Evolutionary conservation across 1,284 basidiomycete genomes (phyloP).

Genomic region (Ustilago lituana): DNA sequence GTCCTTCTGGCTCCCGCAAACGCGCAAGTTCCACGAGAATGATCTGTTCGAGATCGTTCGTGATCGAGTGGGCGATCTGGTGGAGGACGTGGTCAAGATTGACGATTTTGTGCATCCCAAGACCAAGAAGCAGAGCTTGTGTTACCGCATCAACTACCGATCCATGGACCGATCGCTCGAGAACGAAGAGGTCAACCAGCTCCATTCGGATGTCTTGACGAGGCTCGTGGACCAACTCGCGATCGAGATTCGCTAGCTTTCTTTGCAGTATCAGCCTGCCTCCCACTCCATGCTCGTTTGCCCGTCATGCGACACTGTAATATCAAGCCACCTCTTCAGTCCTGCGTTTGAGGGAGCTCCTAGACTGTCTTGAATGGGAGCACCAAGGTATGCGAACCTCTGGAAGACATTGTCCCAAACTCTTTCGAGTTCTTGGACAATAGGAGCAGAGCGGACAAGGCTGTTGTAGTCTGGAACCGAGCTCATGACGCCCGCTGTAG

Average conservation of each 20-base stretch:
- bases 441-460: too few relatives aligned
- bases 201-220: slow-evolving; percentile 73
- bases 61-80: slow-evolving; percentile 88
- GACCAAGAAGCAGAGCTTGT: slow-evolving; percentile 80
- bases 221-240: slow-evolving; percentile 69
- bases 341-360: too few relatives aligned
- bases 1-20: slow-evolving; percentile 73
- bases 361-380: too few relatives aligned
- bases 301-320: too few relatives aligned
- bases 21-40: slow-evolving; percentile 80
- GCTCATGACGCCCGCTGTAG: too few relatives aligned
- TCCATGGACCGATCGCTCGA: slow-evolving; percentile 95
- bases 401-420: too few relatives aligned
- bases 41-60: slow-evolving; percentile 95
- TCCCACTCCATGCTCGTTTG: too few relatives aligned
- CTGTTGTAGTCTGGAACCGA: too few relatives aligned
- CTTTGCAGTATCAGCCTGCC: too few relatives aligned
- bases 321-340: too few relatives aligned
- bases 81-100: slow-evolving; percentile 88
- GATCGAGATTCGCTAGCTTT: slow-evolving; percentile 51
- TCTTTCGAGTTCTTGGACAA: too few relatives aligned
- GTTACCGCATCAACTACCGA: slow-evolving; percentile 92
- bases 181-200: slow-evolving; percentile 85
- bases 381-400: too few relatives aligned
- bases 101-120: slow-evolving; percentile 93